These are phyloP conservation scores for Chalaropsis thielavioides DNA, from an alignment of 2,329 filamentous ascomycete species.

Conservation along the genomic window DNA sequence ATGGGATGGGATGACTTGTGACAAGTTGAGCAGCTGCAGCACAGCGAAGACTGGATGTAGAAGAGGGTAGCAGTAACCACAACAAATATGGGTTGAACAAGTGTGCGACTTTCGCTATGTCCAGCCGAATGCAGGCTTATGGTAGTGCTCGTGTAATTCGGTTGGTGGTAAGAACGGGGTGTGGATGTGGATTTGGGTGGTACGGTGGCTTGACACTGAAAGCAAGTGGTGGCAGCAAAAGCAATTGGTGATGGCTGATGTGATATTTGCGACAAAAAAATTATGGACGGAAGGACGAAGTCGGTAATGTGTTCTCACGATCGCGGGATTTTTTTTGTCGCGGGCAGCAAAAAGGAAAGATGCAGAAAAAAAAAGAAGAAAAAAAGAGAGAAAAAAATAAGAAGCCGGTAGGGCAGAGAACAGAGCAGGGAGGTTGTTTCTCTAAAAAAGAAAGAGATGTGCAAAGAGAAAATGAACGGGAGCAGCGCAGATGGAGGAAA, in stretches of 20 bases:
- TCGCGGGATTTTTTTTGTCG: slow-evolving; percentile 6
- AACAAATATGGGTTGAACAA: not conserved
- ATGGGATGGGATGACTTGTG: not conserved
- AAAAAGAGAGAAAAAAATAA: too few species aligned
- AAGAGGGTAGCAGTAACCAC: not conserved
- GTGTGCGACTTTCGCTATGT: slow-evolving; percentile 1
- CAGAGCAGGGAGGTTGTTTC: not conserved
- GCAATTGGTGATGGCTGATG: not conserved
- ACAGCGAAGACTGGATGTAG: not conserved
- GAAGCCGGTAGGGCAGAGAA: not conserved
- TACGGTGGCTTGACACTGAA: not conserved
- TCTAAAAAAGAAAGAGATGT: not conserved
- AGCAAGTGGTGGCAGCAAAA: not conserved
- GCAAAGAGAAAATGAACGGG: not conserved
- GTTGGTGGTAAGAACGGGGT: not conserved
- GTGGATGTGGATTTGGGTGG: not conserved
- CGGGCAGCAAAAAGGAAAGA: slow-evolving; percentile 1
- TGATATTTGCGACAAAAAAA: slow-evolving; percentile 6
- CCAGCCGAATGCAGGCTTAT: not conserved
- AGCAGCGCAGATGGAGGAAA: not conserved
- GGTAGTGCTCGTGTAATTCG: not conserved
- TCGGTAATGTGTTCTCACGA: slow-evolving; percentile 12
- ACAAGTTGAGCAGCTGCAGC: not conserved
- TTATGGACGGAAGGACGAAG: not conserved
- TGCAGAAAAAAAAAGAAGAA: too few species aligned